Evolutionary conservation across 345 rosid genomes (phyloP).

Genomic region (Hevea brasiliensis): DNA sequence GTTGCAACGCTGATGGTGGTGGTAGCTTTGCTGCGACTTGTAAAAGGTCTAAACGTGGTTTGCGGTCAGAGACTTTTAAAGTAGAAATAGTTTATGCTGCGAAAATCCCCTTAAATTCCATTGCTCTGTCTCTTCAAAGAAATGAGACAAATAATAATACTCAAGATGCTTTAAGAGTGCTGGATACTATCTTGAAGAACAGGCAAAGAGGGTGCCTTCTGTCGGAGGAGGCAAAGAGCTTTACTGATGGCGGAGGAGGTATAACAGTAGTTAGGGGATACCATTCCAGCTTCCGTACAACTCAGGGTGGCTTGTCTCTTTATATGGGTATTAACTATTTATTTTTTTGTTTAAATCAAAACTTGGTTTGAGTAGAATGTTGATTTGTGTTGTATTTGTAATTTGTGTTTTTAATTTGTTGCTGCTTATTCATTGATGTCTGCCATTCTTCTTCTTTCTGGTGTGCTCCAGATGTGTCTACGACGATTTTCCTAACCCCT

Average conservation of each 20-base stretch:
- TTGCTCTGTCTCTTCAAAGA: constrained; percentile 49
- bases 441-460: not conserved
- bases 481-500: constrained; percentile 71
- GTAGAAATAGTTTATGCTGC: constrained; percentile 59
- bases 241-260: constrained; percentile 68
- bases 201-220: constrained; percentile 88
- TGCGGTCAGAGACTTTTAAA: constrained; percentile 50
- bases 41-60: constrained; percentile 61
- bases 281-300: constrained; percentile 85
- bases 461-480: constrained; percentile 71
- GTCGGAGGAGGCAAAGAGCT: constrained; percentile 51
- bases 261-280: constrained; percentile 64
- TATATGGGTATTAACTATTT: constrained; percentile 56
- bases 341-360: constrained; percentile 6
- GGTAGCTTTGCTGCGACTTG: constrained; percentile 33
- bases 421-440: not conserved
- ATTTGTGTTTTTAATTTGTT: too few relatives aligned
- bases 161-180: constrained; percentile 79
- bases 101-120: constrained; percentile 56
- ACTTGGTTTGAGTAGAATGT: not conserved
- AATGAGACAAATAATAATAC: constrained; percentile 39
- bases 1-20: constrained; percentile 35
- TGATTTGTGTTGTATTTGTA: not conserved
- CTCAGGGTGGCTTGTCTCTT: constrained; percentile 79
- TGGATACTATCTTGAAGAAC: constrained; percentile 75